Evolutionary conservation across 2,329 filamentous ascomycete species (phyloP).

Genomic region (Pestalotiopsis sp.): DNA sequence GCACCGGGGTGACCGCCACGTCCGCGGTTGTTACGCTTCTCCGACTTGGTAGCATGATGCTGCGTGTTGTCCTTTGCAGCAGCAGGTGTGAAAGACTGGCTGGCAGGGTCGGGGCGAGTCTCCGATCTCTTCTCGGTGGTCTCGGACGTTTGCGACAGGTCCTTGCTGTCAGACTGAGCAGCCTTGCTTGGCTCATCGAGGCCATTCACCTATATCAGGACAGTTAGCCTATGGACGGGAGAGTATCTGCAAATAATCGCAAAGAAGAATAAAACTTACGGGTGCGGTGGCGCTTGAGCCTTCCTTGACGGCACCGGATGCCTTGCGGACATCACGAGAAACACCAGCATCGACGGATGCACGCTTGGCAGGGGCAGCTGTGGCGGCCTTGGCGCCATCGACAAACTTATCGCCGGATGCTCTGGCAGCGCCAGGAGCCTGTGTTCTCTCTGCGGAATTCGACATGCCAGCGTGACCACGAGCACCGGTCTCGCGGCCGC

Average conservation of each 20-base stretch:
- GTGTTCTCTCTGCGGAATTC: neutral
- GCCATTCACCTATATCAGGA: neutral
- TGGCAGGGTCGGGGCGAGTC: constrained; percentile 1
- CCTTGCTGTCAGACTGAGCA: constrained; percentile 2
- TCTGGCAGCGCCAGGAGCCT: neutral
- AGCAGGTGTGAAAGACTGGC: neutral
- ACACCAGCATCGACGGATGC: neutral
- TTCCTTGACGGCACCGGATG: neutral
- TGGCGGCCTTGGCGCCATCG: neutral
- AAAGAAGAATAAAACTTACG: neutral
- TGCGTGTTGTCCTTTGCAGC: constrained; percentile 29
- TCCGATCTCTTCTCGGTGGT: neutral
- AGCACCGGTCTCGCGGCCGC: constrained; percentile 27
- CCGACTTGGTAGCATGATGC: constrained; percentile 46
- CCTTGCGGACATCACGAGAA: constrained; percentile 2
- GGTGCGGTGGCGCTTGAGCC: neutral
- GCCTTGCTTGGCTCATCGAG: neutral
- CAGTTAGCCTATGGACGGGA: neutral
- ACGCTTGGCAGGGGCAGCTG: neutral
- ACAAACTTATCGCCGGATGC: neutral
- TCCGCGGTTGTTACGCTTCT: constrained; percentile 49
- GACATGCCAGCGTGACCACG: constrained; percentile 21
- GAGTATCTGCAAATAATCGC: neutral
- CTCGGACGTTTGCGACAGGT: neutral
- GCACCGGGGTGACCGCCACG: constrained; percentile 38